Evolutionary conservation across 495 filamentous ascomycete species (phyloP).

Genomic region (Xylaria bambusicola): DNA sequence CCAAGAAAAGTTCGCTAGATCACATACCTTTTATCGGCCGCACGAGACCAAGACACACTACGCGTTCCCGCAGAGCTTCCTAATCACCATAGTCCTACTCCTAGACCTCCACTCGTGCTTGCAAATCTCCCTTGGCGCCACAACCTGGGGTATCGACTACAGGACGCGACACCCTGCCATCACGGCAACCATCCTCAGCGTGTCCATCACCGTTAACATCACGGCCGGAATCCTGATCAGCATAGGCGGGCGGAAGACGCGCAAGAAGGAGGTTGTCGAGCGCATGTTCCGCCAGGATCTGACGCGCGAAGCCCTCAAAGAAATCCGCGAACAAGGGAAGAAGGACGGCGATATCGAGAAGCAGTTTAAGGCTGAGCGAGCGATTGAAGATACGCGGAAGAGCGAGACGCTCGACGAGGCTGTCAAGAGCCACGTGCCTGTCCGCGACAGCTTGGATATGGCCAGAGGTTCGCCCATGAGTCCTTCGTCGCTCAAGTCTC

Average conservation of each 20-base stretch:
- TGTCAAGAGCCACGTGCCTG: slow-evolving; percentile 14
- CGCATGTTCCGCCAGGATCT: slow-evolving; percentile 70
- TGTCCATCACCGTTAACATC: slow-evolving; percentile 72
- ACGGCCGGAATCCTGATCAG: slow-evolving; percentile 69
- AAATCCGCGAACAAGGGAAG: slow-evolving; percentile 50
- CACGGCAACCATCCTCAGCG: slow-evolving; percentile 77
- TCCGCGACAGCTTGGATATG: slow-evolving; percentile 18
- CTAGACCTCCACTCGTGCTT: slow-evolving; percentile 73
- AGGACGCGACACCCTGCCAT: slow-evolving; percentile 63
- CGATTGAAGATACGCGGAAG: slow-evolving; percentile 29
- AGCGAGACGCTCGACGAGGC: slow-evolving; percentile 32
- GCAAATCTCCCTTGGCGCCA: slow-evolving; percentile 73
- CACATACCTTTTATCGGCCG: slow-evolving; percentile 82
- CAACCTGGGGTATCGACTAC: slow-evolving; percentile 72
- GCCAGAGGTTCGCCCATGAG: neutral
- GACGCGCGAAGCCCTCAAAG: slow-evolving; percentile 70
- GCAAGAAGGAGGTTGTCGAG: slow-evolving; percentile 82
- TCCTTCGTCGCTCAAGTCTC: neutral
- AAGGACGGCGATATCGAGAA: slow-evolving; percentile 60
- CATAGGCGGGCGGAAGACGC: slow-evolving; percentile 68
- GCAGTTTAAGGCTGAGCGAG: slow-evolving; percentile 37
- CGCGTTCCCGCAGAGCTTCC: slow-evolving; percentile 71
- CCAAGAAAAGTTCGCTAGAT: slow-evolving; percentile 71
- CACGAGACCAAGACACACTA: slow-evolving; percentile 79
- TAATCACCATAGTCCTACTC: slow-evolving; percentile 71